Conservation (phyloP, 495 filamentous ascomycete species). For the Neurospora pannonica region DNA sequence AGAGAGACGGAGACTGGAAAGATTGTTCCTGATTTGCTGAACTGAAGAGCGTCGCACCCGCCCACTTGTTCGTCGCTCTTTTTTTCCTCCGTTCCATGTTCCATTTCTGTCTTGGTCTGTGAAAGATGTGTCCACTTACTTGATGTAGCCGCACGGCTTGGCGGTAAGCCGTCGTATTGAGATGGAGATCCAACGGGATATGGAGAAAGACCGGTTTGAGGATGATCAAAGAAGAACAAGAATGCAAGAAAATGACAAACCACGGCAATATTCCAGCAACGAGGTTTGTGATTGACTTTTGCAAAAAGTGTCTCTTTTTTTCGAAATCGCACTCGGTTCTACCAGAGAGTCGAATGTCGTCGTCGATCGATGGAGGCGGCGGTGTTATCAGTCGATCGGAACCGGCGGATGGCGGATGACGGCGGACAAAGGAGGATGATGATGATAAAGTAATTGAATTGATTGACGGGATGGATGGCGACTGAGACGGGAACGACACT, state of each 20-base stretch:
- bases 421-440: background rate
- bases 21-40: background rate
- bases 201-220: background rate
- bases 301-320: background rate
- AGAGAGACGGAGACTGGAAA: background rate
- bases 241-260: conserved; percentile 11
- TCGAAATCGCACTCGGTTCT: background rate
- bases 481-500: background rate
- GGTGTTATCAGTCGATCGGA: background rate
- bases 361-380: background rate
- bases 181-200: background rate
- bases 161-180: background rate
- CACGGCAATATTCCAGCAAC: conserved; percentile 34
- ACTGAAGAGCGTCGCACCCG: background rate
- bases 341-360: conserved; percentile 1
- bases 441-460: background rate
- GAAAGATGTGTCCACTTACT: background rate
- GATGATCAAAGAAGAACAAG: conserved; percentile 8
- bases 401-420: background rate
- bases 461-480: background rate
- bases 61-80: background rate
- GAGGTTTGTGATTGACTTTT: conserved; percentile 13
- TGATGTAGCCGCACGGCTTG: background rate
- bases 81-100: background rate
- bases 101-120: background rate